Evolutionary conservation across 257 asterid species (phyloP).

Genomic region (Rubia yunnanensis): DNA sequence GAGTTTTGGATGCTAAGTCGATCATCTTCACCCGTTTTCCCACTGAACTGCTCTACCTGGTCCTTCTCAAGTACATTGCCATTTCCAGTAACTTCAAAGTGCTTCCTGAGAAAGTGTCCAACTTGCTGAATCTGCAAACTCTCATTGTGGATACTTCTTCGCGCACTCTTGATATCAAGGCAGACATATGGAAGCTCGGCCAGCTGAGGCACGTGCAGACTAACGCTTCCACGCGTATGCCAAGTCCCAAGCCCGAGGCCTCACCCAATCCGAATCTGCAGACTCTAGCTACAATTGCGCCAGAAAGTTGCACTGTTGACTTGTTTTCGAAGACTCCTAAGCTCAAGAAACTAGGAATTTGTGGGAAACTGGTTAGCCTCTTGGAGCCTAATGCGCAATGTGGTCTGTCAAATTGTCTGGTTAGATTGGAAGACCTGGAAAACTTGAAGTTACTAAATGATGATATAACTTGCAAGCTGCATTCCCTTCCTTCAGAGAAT

Average conservation of each 20-base stretch:
- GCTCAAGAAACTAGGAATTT: constrained; percentile 20
- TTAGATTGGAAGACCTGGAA: constrained; percentile 9
- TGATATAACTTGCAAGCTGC: constrained; percentile 1
- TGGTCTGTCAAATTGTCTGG: neutral
- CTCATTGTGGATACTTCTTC: constrained; percentile 17
- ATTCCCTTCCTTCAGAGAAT: constrained; percentile 10
- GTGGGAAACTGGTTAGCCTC: constrained; percentile 8
- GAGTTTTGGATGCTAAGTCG: constrained; percentile 30
- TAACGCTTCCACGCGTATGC: constrained; percentile 11
- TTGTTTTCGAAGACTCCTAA: constrained; percentile 8
- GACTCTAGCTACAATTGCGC: constrained; percentile 19
- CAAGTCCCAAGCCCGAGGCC: neutral
- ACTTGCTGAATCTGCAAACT: constrained; percentile 23
- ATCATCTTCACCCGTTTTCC: constrained; percentile 19
- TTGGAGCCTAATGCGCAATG: neutral
- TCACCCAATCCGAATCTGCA: constrained; percentile 1
- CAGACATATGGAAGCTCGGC: constrained; percentile 20
- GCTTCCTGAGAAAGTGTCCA: constrained; percentile 17
- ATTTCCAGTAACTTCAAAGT: constrained; percentile 9
- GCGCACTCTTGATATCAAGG: constrained; percentile 9
- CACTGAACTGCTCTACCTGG: constrained; percentile 1
- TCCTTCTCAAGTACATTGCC: constrained; percentile 16
- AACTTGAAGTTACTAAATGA: constrained; percentile 19
- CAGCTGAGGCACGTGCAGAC: constrained; percentile 16
- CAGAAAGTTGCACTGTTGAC: constrained; percentile 15